These are phyloP conservation scores for Hyaloscypha variabilis DNA, from an alignment of 495 filamentous ascomycete genomes.

Conservation along the genomic window DNA sequence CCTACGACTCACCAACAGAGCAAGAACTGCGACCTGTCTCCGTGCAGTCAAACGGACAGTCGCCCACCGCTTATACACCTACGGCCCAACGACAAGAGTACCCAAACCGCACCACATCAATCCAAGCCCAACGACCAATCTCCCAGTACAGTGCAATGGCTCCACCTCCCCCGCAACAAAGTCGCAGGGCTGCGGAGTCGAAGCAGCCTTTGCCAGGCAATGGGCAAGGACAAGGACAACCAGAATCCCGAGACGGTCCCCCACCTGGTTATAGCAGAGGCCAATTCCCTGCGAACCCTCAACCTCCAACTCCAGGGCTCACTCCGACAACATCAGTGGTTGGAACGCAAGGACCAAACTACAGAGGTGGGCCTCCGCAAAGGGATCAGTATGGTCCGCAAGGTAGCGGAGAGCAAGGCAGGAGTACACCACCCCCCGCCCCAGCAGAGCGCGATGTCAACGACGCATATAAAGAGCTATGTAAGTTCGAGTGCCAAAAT, in stretches of 20 bases:
- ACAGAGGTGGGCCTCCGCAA: slow-evolving; percentile 38
- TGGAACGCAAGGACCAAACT: slow-evolving; percentile 37
- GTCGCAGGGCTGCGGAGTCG: slow-evolving; percentile 48
- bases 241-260: slow-evolving; percentile 51
- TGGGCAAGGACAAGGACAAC: slow-evolving; percentile 47
- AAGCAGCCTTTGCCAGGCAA: slow-evolving; percentile 39
- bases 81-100: slow-evolving; percentile 33
- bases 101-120: slow-evolving; percentile 38
- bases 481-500: slow-evolving; percentile 45
- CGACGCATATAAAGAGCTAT: slow-evolving; percentile 56
- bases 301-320: slow-evolving; percentile 37
- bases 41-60: slow-evolving; percentile 38
- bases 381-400: slow-evolving; percentile 26
- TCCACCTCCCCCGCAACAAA: slow-evolving; percentile 47
- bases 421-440: slow-evolving; percentile 39
- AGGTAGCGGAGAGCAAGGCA: slow-evolving; percentile 27
- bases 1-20: slow-evolving; percentile 57
- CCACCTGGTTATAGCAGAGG: slow-evolving; percentile 36
- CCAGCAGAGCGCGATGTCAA: slow-evolving; percentile 26
- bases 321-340: slow-evolving; percentile 30
- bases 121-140: slow-evolving; percentile 37
- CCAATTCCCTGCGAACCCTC: slow-evolving; percentile 18
- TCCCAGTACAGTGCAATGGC: slow-evolving; percentile 48
- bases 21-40: slow-evolving; percentile 43
- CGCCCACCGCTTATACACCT: slow-evolving; percentile 41